Percentiles rank a stretch among this genome's conserved stretches.
Conservation (phyloP, 495 filamentous ascomycete species). For the Xylaria castorea region DNA sequence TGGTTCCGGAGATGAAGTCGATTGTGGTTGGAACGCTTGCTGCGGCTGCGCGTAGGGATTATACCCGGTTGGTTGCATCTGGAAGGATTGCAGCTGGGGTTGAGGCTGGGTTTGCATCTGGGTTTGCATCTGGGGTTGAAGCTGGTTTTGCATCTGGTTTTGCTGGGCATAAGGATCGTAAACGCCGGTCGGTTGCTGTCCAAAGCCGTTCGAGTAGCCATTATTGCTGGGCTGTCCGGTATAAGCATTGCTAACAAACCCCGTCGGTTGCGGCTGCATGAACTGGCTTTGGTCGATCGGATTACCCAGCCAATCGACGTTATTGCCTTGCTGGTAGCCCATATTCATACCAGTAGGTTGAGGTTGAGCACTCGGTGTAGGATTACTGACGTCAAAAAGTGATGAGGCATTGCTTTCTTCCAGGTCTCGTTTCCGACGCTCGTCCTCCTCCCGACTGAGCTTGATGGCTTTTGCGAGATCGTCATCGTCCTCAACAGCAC, state of each 20-base stretch:
- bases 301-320: conserved; percentile 97
- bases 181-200: conserved; percentile 45
- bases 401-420: conserved; percentile 87
- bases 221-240: conserved; percentile 67
- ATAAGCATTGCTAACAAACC: conserved; percentile 86
- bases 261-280: conserved; percentile 74
- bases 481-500: conserved; percentile 71
- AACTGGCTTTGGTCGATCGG: conserved; percentile 74
- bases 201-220: conserved; percentile 53
- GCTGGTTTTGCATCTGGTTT: conserved; percentile 60
- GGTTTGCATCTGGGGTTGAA: conserved; percentile 51
- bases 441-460: conserved; percentile 91
- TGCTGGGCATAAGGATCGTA: conserved; percentile 64
- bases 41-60: conserved; percentile 53
- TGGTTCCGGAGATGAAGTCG: conserved; percentile 60
- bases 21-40: conserved; percentile 55
- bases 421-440: conserved; percentile 83
- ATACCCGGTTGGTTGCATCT: conserved; percentile 50
- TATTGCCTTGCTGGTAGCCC: conserved; percentile 93
- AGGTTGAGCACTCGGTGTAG: conserved; percentile 64
- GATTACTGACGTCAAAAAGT: conserved; percentile 81
- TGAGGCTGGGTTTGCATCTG: conserved; percentile 61
- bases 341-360: conserved; percentile 92
- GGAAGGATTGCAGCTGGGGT: conserved; percentile 47
- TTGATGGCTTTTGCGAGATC: conserved; percentile 95